Percentiles rank a stretch among this genome's conserved stretches.
These are phyloP conservation scores for Arabis hirsuta DNA, from an alignment of 345 rosid species.

Conservation along the genomic window DNA sequence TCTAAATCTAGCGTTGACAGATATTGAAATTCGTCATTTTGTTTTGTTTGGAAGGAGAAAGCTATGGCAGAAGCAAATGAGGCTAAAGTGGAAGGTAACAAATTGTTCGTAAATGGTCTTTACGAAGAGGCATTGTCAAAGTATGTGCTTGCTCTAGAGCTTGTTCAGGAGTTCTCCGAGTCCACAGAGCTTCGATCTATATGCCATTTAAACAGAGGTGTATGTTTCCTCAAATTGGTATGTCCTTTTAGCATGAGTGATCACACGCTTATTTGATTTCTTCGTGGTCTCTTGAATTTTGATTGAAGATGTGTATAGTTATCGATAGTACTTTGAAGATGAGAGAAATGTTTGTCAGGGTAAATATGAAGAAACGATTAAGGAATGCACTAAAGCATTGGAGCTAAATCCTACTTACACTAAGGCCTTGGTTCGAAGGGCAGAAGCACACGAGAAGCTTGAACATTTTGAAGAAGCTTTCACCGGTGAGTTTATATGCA, in stretches of 20 bases:
- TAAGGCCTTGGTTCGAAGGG: constrained; percentile 81
- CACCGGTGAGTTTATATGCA: constrained; percentile 54
- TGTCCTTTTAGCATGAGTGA: constrained; percentile 10
- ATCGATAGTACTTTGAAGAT: neutral
- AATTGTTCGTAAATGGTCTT: constrained; percentile 60
- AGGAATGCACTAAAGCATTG: constrained; percentile 86
- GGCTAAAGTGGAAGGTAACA: constrained; percentile 82
- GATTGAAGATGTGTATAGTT: neutral
- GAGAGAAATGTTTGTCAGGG: constrained; percentile 48
- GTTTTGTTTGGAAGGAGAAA: constrained; percentile 49
- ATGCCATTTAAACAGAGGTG: constrained; percentile 78
- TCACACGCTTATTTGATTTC: neutral
- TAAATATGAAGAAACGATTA: constrained; percentile 72
- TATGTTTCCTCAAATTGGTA: constrained; percentile 85
- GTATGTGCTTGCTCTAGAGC: constrained; percentile 66
- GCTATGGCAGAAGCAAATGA: constrained; percentile 69
- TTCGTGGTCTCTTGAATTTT: constrained; percentile 10
- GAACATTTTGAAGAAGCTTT: constrained; percentile 88
- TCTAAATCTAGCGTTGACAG: neutral
- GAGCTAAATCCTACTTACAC: constrained; percentile 75
- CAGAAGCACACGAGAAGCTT: constrained; percentile 90
- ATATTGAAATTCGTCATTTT: neutral
- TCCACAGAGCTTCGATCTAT: constrained; percentile 66
- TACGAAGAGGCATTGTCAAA: constrained; percentile 80
- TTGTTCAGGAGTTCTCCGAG: constrained; percentile 49